Conservation (phyloP, 2,329 filamentous ascomycete species). For the Sporothrix dimorphospora region DNA sequence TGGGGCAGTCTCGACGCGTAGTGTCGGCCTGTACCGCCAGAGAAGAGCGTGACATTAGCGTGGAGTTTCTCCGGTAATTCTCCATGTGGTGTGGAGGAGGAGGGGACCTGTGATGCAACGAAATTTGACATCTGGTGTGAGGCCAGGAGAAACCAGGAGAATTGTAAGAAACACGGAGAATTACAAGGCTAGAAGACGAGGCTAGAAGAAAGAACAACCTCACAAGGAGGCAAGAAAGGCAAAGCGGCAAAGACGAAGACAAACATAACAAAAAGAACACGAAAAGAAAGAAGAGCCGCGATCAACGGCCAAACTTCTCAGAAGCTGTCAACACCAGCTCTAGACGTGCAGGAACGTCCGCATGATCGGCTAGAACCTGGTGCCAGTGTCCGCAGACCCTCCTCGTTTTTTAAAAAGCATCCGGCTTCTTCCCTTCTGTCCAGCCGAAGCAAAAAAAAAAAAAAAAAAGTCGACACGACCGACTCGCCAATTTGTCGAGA, state of each 20-base stretch:
- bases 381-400: not conserved
- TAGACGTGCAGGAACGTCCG: not conserved
- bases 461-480: not conserved
- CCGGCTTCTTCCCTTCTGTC: constrained; percentile 2
- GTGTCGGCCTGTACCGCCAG: not conserved
- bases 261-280: not conserved
- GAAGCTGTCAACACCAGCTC: not conserved
- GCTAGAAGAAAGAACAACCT: not conserved
- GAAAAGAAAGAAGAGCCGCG: too few species aligned
- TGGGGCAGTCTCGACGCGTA: not conserved
- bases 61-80: constrained; percentile 8
- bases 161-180: not conserved
- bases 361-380: not conserved
- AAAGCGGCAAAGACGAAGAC: not conserved
- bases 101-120: not conserved
- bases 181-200: not conserved
- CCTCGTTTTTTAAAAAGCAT: not conserved
- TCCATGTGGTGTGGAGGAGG: not conserved
- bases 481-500: not conserved
- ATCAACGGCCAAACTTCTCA: too few species aligned
- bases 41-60: not conserved
- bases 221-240: not conserved
- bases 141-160: not conserved
- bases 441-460: not conserved
- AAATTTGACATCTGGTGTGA: not conserved